Base-by-base conservation (phyloP, 352 stramenopile genomes). In the Sclerospora graminicola region DNA sequence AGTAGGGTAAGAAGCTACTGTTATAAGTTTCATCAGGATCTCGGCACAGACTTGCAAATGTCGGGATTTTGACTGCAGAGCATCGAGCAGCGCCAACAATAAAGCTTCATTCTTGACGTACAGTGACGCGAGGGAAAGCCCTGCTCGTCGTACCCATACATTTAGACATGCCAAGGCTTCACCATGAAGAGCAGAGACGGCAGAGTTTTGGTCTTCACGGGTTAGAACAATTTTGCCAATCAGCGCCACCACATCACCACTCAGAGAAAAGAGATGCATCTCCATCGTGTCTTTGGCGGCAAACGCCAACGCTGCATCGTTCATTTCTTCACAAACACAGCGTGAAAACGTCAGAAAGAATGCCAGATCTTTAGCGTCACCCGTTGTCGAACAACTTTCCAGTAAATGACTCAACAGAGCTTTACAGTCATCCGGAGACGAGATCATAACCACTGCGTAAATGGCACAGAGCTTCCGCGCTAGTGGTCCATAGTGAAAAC, bases 281-380 rank as follows among this genome's bases (percentile, higher is more conserved):
- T 84, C 75, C 67, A 83, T 84, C 4, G 71, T 67, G 31, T 87
- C 75, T 13, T 74, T 81, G 23, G 63, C 65, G 7, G 51, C 49
- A 43, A 83, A 87, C 1, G 62, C 45, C 20, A 87, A 38, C 41
- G 84, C 66, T 11, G 66, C 71, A 15, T 82, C 67, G 29, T 80
- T 57, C 43, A 84, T 69, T 52, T 84, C 71, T 28, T 87, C 75
- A 44, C 71, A 82, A 8, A 87, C 55, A 48, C 63, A 83, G 11
- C 71, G 64, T 29, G 71, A 52, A 40, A 83, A 69, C 1, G 57
- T 60, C 24, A 87, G 45, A 42, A 83, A 63, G 31, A 83, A 79
- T 1, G 57, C 43, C 14, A 82, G 48, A 13, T 66, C 49, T 16
- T 45, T 57, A 14, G 54, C 49, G 29, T 68, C 37, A n/a, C 65